Evolutionary conservation across 768 basidiomycete genomes (phyloP).

Genomic region (Boletus subcaerulescens): DNA sequence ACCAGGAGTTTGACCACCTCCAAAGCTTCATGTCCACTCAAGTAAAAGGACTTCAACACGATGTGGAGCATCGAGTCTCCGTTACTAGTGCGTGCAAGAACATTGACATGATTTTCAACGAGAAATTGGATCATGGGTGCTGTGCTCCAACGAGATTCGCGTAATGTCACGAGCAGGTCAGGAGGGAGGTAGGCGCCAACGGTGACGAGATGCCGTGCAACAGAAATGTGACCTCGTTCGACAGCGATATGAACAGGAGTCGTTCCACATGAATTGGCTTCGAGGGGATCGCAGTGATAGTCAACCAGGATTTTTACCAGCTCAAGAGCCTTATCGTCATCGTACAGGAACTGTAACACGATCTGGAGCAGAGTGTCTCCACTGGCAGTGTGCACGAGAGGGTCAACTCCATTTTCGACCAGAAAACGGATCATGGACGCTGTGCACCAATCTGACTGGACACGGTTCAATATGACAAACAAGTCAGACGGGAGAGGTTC

Average conservation of each 20-base stretch:
- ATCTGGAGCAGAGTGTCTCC: neutral
- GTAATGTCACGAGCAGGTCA: neutral
- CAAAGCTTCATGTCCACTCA: neutral
- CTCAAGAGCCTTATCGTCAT: neutral
- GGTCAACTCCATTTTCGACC: neutral
- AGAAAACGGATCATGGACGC: neutral
- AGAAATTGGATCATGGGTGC: neutral
- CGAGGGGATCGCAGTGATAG: neutral
- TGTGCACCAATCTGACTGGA: neutral
- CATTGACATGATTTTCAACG: neutral
- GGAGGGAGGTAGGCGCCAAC: neutral
- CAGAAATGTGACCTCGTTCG: neutral
- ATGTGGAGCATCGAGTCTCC: neutral
- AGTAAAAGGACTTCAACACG: neutral
- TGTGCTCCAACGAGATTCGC: accelerated
- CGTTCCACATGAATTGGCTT: neutral
- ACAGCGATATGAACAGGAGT: neutral
- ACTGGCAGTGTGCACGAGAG: neutral
- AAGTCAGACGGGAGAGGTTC: neutral
- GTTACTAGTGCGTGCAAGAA: neutral
- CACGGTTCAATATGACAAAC: neutral
- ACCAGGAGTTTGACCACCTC: neutral
- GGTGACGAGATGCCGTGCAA: neutral
- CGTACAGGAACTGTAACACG: neutral
- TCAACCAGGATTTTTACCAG: neutral